Base-by-base conservation (phyloP, 805 yeast species). In the Ogataea haglerorum region DNA sequence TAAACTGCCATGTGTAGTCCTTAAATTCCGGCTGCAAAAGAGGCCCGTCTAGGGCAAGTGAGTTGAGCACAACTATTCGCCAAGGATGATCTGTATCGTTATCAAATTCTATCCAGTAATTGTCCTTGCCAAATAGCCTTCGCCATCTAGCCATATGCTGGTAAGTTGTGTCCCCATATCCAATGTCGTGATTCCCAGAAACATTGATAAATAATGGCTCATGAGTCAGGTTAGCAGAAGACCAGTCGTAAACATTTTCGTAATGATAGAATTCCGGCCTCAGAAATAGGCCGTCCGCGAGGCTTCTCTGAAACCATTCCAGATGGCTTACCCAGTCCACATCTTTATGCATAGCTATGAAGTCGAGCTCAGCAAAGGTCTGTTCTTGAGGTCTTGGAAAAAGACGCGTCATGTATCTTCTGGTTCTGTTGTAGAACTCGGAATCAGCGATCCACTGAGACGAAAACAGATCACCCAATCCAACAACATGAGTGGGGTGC, bases 141-240 rank as follows among this genome's bases (percentile, higher is more conserved):
- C 71, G 72, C 65, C 79, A 93, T 49, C 99, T 70, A 1, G 86
- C 77, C 79, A 88, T 78, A 54, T 95, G 95, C 54, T 87, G 96
- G 68, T 81, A 80, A 0, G 96, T 89, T 29, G 95, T 87, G 62
- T 93, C 99, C 0, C 98, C 98, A 59, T 93, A 91, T 0, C 99
- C 99, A 34, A 91, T 80, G 60, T 93, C 99, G 60, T 93, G 99
- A 60, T 93, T 93, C 2, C 99, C 99, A 2, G 95, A 82, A 34
- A 93, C 67, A 59, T 93, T 93, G 46, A 88, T 74, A 56, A 91
- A 78, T 26, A 85, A 63, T 9, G 87, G 90, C 43, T 76, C 78
- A 25, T 73, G 70, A 15, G 60, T 67, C 49, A 62, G 51, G 17
- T 63, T 53, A 3, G 57, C 46, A 33, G 39, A 32, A 27, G 71